These are phyloP conservation scores for Phaeosphaeria sp. DNA, from an alignment of 2,329 filamentous ascomycete genomes.

Conservation along the genomic window DNA sequence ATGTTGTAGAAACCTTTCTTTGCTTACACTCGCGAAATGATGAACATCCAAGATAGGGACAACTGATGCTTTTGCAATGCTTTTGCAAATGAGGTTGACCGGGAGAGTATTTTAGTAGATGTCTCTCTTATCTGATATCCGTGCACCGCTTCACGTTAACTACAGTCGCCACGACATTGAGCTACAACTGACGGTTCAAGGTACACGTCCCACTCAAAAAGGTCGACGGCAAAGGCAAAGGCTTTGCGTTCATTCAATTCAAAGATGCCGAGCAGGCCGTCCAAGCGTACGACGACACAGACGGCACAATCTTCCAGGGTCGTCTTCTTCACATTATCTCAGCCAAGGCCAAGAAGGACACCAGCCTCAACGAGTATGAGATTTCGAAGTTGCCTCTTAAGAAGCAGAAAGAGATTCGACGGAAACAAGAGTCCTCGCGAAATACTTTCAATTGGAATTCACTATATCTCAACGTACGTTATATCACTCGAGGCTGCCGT, in stretches of 20 bases:
- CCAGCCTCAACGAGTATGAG: constrained; percentile 83
- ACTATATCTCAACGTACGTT: constrained; percentile 89
- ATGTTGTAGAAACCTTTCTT: constrained; percentile 53
- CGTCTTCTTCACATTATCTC: constrained; percentile 90
- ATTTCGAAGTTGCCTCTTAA: constrained; percentile 92
- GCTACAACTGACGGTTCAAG: constrained; percentile 58
- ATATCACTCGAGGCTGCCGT: not conserved
- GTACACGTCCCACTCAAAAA: constrained; percentile 83
- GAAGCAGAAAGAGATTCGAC: constrained; percentile 89
- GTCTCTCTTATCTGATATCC: constrained; percentile 84
- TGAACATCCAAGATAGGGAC: constrained; percentile 98
- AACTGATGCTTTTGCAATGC: constrained; percentile 78
- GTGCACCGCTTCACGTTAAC: constrained; percentile 12
- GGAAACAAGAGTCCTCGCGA: constrained; percentile 79
- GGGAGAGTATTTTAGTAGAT: constrained; percentile 99
- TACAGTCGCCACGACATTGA: not conserved
- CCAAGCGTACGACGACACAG: constrained; percentile 78
- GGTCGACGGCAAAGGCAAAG: constrained; percentile 76
- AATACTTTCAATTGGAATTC: constrained; percentile 96
- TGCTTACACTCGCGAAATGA: constrained; percentile 63
- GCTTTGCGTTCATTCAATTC: constrained; percentile 88
- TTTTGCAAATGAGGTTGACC: constrained; percentile 85
- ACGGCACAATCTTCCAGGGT: constrained; percentile 89
- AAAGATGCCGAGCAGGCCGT: constrained; percentile 74
- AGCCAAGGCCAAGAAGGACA: constrained; percentile 80